Evolutionary conservation across 345 rosid species (phyloP).

Genomic region (Laguncularia racemosa): DNA sequence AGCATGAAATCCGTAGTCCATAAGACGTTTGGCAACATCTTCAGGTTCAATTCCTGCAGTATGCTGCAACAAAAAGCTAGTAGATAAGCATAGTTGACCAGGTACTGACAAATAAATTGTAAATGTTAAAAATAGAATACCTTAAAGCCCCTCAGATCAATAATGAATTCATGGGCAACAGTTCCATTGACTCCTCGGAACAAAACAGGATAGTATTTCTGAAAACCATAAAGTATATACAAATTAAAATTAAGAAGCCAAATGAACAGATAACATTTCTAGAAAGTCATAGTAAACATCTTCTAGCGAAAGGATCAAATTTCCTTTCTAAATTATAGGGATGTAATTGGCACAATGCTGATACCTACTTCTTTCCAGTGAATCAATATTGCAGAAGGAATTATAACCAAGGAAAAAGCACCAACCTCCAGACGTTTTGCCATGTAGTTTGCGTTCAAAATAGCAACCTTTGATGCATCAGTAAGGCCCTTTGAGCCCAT

Average conservation of each 20-base stretch:
- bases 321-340: too few species aligned
- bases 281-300: slow-evolving; percentile 2
- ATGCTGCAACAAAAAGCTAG: slow-evolving; percentile 31
- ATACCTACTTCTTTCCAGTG: too few species aligned
- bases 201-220: slow-evolving; percentile 78
- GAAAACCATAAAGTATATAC: slow-evolving; percentile 10
- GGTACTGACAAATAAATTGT: not conserved
- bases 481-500: slow-evolving; percentile 98
- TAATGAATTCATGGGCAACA: slow-evolving; percentile 89
- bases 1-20: slow-evolving; percentile 94
- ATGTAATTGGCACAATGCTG: too few species aligned
- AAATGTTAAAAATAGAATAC: slow-evolving; percentile 25
- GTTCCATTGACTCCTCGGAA: slow-evolving; percentile 98
- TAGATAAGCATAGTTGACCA: not conserved
- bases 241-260: slow-evolving; percentile 2
- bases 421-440: slow-evolving; percentile 92
- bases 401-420: slow-evolving; percentile 9
- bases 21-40: slow-evolving; percentile 97
- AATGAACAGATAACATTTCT: not conserved
- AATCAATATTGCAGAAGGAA: not conserved
- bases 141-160: slow-evolving; percentile 91
- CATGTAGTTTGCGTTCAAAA: slow-evolving; percentile 98
- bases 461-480: slow-evolving; percentile 93
- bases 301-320: not conserved
- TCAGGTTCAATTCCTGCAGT: slow-evolving; percentile 93